Evolutionary conservation across 2,329 filamentous ascomycete species (phyloP).

Genomic region (Aspergillus sp.): DNA sequence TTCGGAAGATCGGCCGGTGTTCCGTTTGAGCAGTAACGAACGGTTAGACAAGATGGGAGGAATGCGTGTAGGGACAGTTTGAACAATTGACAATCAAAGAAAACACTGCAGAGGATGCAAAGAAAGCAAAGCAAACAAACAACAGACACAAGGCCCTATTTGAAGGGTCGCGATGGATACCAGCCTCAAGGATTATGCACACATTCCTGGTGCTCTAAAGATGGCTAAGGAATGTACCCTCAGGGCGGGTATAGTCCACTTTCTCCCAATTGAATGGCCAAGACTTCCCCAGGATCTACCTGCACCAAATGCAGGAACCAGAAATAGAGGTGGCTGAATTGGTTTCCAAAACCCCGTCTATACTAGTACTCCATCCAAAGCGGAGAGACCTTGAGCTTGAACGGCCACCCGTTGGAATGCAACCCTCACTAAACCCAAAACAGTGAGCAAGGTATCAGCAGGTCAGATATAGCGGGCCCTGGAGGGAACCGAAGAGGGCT

Average conservation of each 20-base stretch:
- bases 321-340: slow-evolving; percentile 17
- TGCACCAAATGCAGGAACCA: slow-evolving; percentile 19
- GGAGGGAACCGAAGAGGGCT: slow-evolving; percentile 7
- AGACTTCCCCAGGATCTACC: slow-evolving; percentile 6
- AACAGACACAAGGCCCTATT: slow-evolving; percentile 34
- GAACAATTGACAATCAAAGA: slow-evolving; percentile 31
- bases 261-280: slow-evolving; percentile 17
- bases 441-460: slow-evolving; percentile 21
- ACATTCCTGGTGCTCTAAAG: slow-evolving; percentile 32
- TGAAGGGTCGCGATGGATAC: slow-evolving; percentile 26
- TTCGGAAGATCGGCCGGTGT: slow-evolving; percentile 16
- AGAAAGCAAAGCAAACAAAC: slow-evolving; percentile 41
- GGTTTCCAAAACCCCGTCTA: slow-evolving; percentile 18
- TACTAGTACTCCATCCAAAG: slow-evolving; percentile 4
- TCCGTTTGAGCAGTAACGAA: slow-evolving; percentile 12
- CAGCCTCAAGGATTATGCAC: slow-evolving; percentile 32
- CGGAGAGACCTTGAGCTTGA: slow-evolving; percentile 8
- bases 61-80: slow-evolving; percentile 24
- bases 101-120: slow-evolving; percentile 39
- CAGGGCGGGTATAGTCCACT: slow-evolving; percentile 15
- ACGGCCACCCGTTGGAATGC: slow-evolving; percentile 33
- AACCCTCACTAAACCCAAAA: slow-evolving; percentile 30
- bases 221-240: slow-evolving; percentile 29
- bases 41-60: slow-evolving; percentile 20
- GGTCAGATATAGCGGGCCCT: slow-evolving; percentile 18